Evolutionary conservation across 768 basidiomycete species (phyloP), one percentile per base, ranked within the genome.

Genomic region (Podaxis pistillaris): DNA sequence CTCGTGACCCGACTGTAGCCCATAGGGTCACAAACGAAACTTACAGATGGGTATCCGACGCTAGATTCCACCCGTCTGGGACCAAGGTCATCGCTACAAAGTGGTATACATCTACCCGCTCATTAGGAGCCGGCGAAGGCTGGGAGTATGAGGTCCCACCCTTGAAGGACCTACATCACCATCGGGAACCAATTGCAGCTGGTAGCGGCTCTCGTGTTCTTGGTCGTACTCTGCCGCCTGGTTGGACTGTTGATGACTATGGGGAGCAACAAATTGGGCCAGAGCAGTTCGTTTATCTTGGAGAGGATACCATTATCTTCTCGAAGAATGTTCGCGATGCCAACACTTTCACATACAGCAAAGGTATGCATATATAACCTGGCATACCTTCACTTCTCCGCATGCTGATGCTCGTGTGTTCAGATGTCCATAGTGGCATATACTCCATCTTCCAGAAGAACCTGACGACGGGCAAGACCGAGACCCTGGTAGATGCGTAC

Each of bases 381-480:
- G 33, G 24, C 56, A 44, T 38, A 37, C 17, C 40, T 22, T 13
- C 9, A 19, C 12, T 33, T 15, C 57, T 4, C 3, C 13, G 7
- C 7, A 13, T 17, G 30, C 38, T 33, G 17, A 24, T 51, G 15
- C 17, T 47, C 26, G 17, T 44, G 17, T 50, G 38, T 12, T 60
- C 36, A 91, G 90, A 91, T 64, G 83, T 89, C 1, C 88, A 91
- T 69, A 71, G 68, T 26, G 90, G 90, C 0, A 89, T 90, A 15
- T 89, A 91, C 65, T 79, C 89, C 0, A 89, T 91, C 28, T 89
- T 86, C 63, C 78, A 83, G n/a, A 76, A 77, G 40, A 90, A 91
- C 68, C 63, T 90, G 37, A 90, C 87, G 0, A 82, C 81, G 0
- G 78, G 80, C 3, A 64, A 72, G 9, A 84, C 84, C 3, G 78